Evolutionary conservation across 2,329 filamentous ascomycete genomes (phyloP).

Genomic region (Aciculosporium take): DNA sequence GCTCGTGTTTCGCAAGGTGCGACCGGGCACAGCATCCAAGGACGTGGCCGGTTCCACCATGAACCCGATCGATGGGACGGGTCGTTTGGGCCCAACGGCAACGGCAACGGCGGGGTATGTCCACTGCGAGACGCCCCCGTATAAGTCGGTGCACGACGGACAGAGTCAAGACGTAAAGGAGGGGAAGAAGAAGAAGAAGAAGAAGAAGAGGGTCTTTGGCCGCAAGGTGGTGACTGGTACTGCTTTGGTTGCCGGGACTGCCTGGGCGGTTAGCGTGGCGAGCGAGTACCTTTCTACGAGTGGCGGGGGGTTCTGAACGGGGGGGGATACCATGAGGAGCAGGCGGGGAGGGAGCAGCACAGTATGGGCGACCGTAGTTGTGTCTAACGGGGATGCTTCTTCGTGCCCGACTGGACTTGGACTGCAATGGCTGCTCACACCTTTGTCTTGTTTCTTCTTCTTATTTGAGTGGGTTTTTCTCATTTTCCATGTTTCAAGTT

Average conservation of each 20-base stretch:
- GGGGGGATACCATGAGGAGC: not conserved
- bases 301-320: constrained; percentile 13
- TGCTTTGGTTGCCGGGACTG: constrained; percentile 37
- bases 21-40: constrained; percentile 10
- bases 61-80: constrained; percentile 48
- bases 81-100: constrained; percentile 33
- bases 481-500: no score
- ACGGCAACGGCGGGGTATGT: constrained; percentile 52
- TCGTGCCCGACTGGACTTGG: no score
- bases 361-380: no score
- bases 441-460: no score
- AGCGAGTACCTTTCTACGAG: constrained; percentile 41
- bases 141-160: constrained; percentile 23
- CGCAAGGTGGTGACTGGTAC: constrained; percentile 40
- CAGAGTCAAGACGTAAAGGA: constrained; percentile 7
- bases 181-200: constrained; percentile 31
- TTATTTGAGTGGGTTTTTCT: no score
- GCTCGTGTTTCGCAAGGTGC: constrained; percentile 51
- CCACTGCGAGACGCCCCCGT: constrained; percentile 37
- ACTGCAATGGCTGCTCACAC: no score
- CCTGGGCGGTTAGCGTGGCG: constrained; percentile 45
- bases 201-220: constrained; percentile 24
- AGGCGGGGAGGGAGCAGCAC: no score
- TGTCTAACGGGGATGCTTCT: not conserved
- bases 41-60: constrained; percentile 13